Evolutionary conservation across 2,329 filamentous ascomycete genomes (phyloP).

Genomic region (Pyrenophora tritici-repentis): DNA sequence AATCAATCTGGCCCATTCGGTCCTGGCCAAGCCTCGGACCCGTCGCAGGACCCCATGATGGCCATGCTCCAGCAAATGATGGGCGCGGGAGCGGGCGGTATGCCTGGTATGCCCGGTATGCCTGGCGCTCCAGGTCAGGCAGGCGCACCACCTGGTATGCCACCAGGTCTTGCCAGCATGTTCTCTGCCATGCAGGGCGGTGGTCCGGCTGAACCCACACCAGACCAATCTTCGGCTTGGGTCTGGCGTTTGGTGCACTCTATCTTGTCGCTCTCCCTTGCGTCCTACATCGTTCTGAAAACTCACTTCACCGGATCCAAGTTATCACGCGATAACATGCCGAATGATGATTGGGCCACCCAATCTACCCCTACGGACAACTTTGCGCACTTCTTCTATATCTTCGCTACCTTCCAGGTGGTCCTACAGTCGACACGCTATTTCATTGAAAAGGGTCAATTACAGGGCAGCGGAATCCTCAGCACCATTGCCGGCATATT

Average conservation of each 20-base stretch:
- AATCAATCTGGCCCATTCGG: slow-evolving; percentile 25
- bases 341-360: slow-evolving; percentile 38
- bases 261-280: slow-evolving; percentile 70
- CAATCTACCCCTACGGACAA: slow-evolving; percentile 46
- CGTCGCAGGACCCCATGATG: slow-evolving; percentile 68
- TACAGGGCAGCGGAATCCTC: slow-evolving; percentile 65
- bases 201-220: slow-evolving; percentile 40
- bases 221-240: slow-evolving; percentile 53
- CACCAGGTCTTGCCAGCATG: slow-evolving; percentile 51
- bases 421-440: slow-evolving; percentile 72
- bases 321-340: slow-evolving; percentile 54
- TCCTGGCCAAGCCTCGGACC: slow-evolving; percentile 27
- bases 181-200: slow-evolving; percentile 53
- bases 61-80: slow-evolving; percentile 78
- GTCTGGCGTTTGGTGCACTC: slow-evolving; percentile 77
- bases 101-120: slow-evolving; percentile 41
- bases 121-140: slow-evolving; percentile 31
- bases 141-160: slow-evolving; percentile 38
- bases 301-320: slow-evolving; percentile 72
- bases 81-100: slow-evolving; percentile 49
- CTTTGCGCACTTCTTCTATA: slow-evolving; percentile 70
- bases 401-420: slow-evolving; percentile 79
- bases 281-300: slow-evolving; percentile 70
- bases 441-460: slow-evolving; percentile 66
- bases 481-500: slow-evolving; percentile 68